Evolutionary conservation across 345 rosid species (phyloP).

Genomic region (Balakata baccata): DNA sequence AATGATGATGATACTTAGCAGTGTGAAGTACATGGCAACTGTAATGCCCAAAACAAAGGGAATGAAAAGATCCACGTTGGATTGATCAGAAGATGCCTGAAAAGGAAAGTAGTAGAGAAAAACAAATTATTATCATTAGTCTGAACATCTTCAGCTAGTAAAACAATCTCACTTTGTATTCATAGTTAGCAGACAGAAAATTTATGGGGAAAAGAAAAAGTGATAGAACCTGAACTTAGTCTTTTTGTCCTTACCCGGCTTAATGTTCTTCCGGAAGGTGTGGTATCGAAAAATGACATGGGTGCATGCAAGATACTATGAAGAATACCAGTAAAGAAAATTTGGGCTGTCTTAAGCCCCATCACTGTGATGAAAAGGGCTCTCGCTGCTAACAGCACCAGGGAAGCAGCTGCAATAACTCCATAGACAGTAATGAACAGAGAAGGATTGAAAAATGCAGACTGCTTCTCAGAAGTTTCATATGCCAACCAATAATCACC

Average conservation of each 20-base stretch:
- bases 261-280: constrained; percentile 91
- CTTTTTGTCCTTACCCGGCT: constrained; percentile 60
- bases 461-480: constrained; percentile 61
- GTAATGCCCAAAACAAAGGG: constrained; percentile 60
- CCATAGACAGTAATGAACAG: constrained; percentile 61
- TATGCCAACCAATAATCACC: constrained; percentile 93
- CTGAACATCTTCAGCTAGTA: constrained; percentile 4
- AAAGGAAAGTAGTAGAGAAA: not conserved
- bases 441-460: constrained; percentile 48
- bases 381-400: constrained; percentile 49
- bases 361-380: constrained; percentile 48
- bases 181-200: not conserved
- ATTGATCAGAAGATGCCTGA: constrained; percentile 90
- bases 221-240: not conserved
- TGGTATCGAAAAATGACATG: constrained; percentile 96
- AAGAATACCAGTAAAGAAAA: constrained; percentile 68
- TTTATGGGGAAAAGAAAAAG: not conserved
- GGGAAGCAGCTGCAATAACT: constrained; percentile 52
- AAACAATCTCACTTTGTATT: not conserved
- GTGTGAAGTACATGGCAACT: constrained; percentile 58
- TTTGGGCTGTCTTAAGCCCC: constrained; percentile 86
- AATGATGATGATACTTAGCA: constrained; percentile 75
- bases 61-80: constrained; percentile 68
- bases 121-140: not conserved
- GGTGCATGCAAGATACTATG: constrained; percentile 87